Base-by-base conservation (phyloP, 2,329 filamentous ascomycete species). In the Leptographium galeiforme region DNA sequence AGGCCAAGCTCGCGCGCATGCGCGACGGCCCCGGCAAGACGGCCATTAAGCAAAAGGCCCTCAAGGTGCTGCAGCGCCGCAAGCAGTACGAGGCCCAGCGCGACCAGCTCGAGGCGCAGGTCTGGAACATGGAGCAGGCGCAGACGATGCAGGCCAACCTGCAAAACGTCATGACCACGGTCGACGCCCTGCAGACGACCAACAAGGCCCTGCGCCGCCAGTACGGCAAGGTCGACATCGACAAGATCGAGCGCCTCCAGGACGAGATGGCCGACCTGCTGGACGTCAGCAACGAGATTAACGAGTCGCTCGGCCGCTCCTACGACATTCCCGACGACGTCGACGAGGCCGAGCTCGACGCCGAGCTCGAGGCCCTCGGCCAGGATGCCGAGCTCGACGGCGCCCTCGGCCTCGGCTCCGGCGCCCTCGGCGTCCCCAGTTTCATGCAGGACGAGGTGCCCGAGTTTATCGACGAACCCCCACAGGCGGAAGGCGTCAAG, bases 111-210 rank as follows among this genome's bases (percentile, higher is more conserved):
- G 87, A 95, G 70, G 79, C 85, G 59, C 93, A 98, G 71, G 88
- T 88, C 25, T 97, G 90, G 90, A 97, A 97, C 72, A 96, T 98
- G 90, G 90, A 97, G 72, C 90, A 96, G 71, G 90, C 91, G 4
- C 86, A 87, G 66, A 94, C 90, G 78, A 96, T 97, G 91, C 89
- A 95, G 72, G 91, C 97, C 71, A 97, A 97, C 66, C 79, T 98
- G 52, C 93, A 94, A 69, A 97, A 97, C 69, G 91, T 93, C 58
- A 96, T 96, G 90, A 94, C 89, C 18, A 96, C 93, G 33, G 90
- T 97, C 46, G 91, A 97, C 67, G 90, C 91, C 12, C 91, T 98
- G 81, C 94, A 96, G 78, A 89, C 86, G 2, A 96, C 91, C 30
- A 95, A 93, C 63, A 95, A 95, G 72, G 85, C 89, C 63, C 78